These are phyloP conservation scores for Primulina eburnea DNA, from an alignment of 257 asterid species.

Conservation along the genomic window DNA sequence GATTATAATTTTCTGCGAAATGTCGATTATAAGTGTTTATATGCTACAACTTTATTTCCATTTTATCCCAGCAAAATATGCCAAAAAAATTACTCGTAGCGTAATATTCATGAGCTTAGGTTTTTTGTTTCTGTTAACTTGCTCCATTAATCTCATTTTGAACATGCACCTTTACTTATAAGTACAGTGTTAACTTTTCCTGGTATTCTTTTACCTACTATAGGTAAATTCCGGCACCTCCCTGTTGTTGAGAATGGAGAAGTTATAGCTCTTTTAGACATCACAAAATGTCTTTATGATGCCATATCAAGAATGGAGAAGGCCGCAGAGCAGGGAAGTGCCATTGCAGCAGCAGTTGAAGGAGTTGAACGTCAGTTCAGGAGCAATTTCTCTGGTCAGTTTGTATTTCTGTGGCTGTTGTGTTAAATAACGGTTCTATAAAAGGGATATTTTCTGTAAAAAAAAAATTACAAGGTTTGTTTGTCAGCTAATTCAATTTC, in stretches of 20 bases:
- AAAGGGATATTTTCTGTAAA: conserved; percentile 7
- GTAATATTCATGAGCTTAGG: background rate
- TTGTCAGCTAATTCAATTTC: background rate
- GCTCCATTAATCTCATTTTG: background rate
- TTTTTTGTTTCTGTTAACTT: background rate
- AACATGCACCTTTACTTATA: background rate
- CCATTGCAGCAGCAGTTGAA: conserved; percentile 97
- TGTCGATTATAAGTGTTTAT: background rate
- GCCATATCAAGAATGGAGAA: conserved; percentile 98
- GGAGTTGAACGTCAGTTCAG: conserved; percentile 96
- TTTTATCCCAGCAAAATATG: background rate
- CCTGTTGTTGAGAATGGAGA: conserved; percentile 99
- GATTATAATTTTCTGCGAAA: background rate
- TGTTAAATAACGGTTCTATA: conserved; percentile 3
- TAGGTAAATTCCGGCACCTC: conserved; percentile 94
- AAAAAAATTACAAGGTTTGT: background rate
- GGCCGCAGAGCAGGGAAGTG: conserved; percentile 97
- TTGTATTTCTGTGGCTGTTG: conserved; percentile 18
- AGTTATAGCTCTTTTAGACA: conserved; percentile 88
- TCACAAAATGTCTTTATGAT: conserved; percentile 93
- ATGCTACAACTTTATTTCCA: background rate
- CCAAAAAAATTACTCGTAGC: background rate
- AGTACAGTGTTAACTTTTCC: background rate
- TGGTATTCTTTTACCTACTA: conserved; percentile 20
- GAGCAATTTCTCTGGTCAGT: conserved; percentile 74